Evolutionary conservation across 2,329 filamentous ascomycete species (phyloP).

Genomic region (Ascocoryne sarcoides): DNA sequence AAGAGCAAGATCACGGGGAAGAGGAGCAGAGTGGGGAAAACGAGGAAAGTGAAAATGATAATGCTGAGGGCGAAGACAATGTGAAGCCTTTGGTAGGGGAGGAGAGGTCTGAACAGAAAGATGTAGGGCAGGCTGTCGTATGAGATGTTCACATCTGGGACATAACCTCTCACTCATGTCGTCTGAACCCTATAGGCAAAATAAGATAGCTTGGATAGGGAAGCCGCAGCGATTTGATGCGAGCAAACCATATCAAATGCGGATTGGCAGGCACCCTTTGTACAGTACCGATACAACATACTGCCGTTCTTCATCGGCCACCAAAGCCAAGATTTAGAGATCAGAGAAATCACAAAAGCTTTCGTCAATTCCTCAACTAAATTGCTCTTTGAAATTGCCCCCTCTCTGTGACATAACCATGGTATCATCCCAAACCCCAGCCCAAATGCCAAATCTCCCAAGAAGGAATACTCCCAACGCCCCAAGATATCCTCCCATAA

Average conservation of each 20-base stretch:
- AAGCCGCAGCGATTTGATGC: too few relatives aligned
- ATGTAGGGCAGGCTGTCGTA: not conserved
- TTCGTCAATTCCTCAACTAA: too few relatives aligned
- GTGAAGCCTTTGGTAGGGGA: not conserved
- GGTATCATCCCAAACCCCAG: not conserved
- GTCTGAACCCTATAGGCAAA: not conserved
- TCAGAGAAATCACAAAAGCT: too few relatives aligned
- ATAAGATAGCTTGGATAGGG: too few relatives aligned
- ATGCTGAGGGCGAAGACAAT: not conserved
- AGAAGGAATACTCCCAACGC: not conserved
- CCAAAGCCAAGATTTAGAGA: too few relatives aligned
- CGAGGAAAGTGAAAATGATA: slow-evolving; percentile 2
- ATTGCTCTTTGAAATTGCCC: too few relatives aligned
- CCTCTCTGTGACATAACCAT: too few relatives aligned
- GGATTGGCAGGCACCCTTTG: too few relatives aligned
- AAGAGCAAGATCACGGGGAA: slow-evolving; percentile 7
- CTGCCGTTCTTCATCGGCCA: too few relatives aligned
- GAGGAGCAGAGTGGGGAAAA: slow-evolving; percentile 3
- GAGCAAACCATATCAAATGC: too few relatives aligned
- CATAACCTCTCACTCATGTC: not conserved
- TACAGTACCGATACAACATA: too few relatives aligned
- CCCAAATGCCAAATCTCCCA: not conserved
- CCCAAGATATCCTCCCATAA: not conserved
- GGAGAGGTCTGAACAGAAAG: not conserved
- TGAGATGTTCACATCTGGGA: not conserved